Evolutionary conservation across 306 rosid genomes (phyloP), one percentile per base, ranked within the genome.

Genomic region (Ceratonia siliqua): DNA sequence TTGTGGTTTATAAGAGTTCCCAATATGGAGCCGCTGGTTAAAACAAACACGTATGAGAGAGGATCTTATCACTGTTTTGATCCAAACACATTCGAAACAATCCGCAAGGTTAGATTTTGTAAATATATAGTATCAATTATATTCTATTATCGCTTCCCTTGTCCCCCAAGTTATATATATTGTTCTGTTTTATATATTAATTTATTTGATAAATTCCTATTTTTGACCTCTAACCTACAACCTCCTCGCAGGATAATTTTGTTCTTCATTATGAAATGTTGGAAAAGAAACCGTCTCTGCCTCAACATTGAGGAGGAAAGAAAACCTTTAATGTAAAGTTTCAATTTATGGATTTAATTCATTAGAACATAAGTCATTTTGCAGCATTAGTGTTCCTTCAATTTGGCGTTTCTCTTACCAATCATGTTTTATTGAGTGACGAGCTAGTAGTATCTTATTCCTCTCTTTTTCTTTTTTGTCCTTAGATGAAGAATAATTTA

Each of bases 21-120:
- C 72, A 90, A 87, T 72, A 66, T 86, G 82, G 99, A 95, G 81
- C 98, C 91, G 1, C 89, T 90, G 27, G 98, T 89, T 17, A 90
- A 92, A 83, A 90, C 97, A 21, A 79, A 68, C 83, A 75, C 93
- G 0, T 84, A 85, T 22, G 99, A 95, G 87, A 86, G 92, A 80
- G 98, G 98, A 74, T 90, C 96, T 8, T 95, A 92, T 77, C 91
- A 82, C 79, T 90, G 91, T 80, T 95, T 95, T 38, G 98, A 95
- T 67, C 98, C 98, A 14, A 91, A 78, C 82, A 49, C 89, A 59
- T 90, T 95, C 53, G 99, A 95, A 86, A 86, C 81, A 0, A 69
- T 89, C 72, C 93, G 89, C 24, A 92, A 92, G 99, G 99, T 95
- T 72, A 66, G 95, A 46, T 81, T 68, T 58, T 58, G 36, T 67